These are phyloP conservation scores for Evernia prunastri DNA, from an alignment of 495 filamentous ascomycete species.

Conservation along the genomic window DNA sequence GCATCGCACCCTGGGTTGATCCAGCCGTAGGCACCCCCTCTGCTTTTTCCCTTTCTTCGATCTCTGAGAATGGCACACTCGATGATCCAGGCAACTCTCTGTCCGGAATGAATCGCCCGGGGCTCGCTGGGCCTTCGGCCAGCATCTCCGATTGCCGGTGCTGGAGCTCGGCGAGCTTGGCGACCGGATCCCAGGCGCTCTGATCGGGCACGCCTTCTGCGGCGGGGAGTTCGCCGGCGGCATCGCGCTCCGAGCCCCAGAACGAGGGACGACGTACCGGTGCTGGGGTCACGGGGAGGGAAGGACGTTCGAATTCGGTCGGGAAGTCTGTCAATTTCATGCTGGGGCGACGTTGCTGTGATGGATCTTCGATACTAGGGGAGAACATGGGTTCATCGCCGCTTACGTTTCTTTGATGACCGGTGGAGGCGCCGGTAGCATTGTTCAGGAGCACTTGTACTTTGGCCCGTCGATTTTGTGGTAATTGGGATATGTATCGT, in stretches of 20 bases:
- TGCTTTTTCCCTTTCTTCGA: neutral
- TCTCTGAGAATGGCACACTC: slow-evolving; percentile 1
- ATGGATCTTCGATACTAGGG: slow-evolving; percentile 26
- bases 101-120: slow-evolving; percentile 12
- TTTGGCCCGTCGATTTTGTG: slow-evolving; percentile 54
- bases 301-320: slow-evolving; percentile 72
- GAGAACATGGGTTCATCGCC: slow-evolving; percentile 15
- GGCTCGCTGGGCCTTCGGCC: slow-evolving; percentile 21
- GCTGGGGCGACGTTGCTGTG: slow-evolving; percentile 40
- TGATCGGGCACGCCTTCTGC: slow-evolving; percentile 80
- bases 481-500: slow-evolving; percentile 65
- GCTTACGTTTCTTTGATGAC: slow-evolving; percentile 9
- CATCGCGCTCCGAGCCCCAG: slow-evolving; percentile 47
- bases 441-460: slow-evolving; percentile 46
- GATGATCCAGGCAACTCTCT: slow-evolving; percentile 10
- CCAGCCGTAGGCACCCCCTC: neutral
- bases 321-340: slow-evolving; percentile 81
- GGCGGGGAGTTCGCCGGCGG: slow-evolving; percentile 52
- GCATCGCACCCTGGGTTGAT: slow-evolving; percentile 2
- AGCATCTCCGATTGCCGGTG: slow-evolving; percentile 55
- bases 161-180: slow-evolving; percentile 62
- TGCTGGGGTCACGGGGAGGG: slow-evolving; percentile 84
- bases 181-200: slow-evolving; percentile 75
- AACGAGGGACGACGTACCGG: slow-evolving; percentile 55
- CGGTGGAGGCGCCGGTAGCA: slow-evolving; percentile 2